Conservation (phyloP, 768 basidiomycete genomes). For the Psilocybe sp. region DNA sequence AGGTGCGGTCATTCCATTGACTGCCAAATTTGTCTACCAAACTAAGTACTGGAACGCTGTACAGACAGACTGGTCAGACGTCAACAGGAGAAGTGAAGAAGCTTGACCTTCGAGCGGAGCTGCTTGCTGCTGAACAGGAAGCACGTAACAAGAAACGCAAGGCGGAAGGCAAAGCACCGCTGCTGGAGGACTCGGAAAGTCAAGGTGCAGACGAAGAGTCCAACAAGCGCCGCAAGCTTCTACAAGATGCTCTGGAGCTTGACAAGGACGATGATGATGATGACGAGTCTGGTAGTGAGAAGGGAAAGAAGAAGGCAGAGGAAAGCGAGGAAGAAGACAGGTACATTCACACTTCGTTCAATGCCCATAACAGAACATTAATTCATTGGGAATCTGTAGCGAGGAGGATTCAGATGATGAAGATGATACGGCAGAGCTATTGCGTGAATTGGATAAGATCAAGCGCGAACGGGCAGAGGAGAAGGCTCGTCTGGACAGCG, state of each 20-base stretch:
- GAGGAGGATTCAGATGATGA: constrained; percentile 67
- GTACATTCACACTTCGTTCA: constrained; percentile 22
- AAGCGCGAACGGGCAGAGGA: constrained; percentile 95
- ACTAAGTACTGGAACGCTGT: background rate
- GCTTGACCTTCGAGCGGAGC: constrained; percentile 79
- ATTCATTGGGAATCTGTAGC: constrained; percentile 16
- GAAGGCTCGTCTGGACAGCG: constrained; percentile 77
- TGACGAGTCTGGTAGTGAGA: constrained; percentile 17
- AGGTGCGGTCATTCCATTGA: constrained; percentile 44
- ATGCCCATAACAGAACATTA: background rate
- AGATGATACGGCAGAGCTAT: constrained; percentile 89
- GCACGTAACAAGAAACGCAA: constrained; percentile 90
- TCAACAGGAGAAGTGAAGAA: constrained; percentile 72
- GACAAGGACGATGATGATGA: constrained; percentile 80
- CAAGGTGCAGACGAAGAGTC: constrained; percentile 47
- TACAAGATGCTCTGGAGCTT: constrained; percentile 83
- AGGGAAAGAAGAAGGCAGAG: constrained; percentile 28
- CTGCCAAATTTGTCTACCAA: background rate
- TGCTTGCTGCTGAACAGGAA: constrained; percentile 83
- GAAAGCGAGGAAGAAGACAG: constrained; percentile 43
- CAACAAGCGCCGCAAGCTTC: constrained; percentile 81
- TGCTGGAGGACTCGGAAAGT: constrained; percentile 38
- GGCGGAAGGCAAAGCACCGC: constrained; percentile 68
- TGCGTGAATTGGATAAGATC: constrained; percentile 98
- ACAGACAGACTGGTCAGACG: constrained; percentile 88